Percentiles rank a stretch among this genome's conserved stretches.
Evolutionary conservation across 306 rosid genomes (phyloP).

Genomic region (Dryas alaskensis): DNA sequence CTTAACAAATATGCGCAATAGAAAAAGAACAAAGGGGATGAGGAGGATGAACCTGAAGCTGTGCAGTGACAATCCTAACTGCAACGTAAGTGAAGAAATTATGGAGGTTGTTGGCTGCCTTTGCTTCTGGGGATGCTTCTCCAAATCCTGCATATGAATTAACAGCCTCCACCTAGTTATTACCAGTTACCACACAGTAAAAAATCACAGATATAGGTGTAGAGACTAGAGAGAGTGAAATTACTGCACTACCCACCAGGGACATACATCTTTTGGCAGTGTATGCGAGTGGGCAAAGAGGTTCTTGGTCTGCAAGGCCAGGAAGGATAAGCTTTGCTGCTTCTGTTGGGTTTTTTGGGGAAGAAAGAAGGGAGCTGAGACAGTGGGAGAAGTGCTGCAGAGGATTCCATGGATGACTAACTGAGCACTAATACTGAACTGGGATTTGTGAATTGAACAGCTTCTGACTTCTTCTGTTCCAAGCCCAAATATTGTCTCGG

Average conservation of each 20-base stretch:
- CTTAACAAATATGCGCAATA: too few species aligned
- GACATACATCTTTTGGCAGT: constrained; percentile 85
- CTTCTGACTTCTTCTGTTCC: background rate
- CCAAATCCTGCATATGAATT: constrained; percentile 63
- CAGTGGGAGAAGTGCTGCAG: constrained; percentile 39
- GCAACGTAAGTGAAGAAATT: constrained; percentile 83
- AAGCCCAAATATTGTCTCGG: constrained; percentile 9
- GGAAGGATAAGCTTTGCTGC: constrained; percentile 30
- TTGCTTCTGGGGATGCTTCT: constrained; percentile 90
- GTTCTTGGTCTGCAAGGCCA: constrained; percentile 44
- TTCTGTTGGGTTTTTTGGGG: constrained; percentile 40
- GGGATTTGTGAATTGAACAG: constrained; percentile 8
- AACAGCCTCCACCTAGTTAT: background rate
- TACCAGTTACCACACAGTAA: background rate
- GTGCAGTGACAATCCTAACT: constrained; percentile 73
- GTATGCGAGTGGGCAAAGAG: constrained; percentile 44
- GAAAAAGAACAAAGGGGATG: background rate
- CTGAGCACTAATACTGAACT: background rate
- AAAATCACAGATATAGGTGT: background rate
- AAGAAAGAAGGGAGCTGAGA: constrained; percentile 55
- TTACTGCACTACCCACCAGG: constrained; percentile 58
- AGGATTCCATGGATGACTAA: constrained; percentile 55
- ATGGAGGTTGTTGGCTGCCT: constrained; percentile 79
- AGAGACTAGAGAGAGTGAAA: constrained; percentile 16
- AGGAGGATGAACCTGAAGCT: constrained; percentile 64